Evolutionary conservation across 257 asterid species (phyloP).

Genomic region (Cinchona pubescens): DNA sequence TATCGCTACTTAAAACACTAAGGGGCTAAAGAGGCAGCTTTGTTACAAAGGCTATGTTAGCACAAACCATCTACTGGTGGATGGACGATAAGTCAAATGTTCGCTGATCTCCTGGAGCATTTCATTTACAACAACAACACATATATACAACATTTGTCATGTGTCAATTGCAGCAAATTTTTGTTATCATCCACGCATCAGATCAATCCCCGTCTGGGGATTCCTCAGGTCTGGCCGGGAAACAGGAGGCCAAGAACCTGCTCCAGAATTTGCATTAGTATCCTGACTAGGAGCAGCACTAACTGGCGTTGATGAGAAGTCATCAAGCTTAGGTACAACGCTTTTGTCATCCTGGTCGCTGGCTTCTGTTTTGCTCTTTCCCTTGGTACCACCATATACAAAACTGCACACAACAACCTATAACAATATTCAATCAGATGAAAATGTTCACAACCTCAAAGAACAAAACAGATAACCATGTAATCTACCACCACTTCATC

Average conservation of each 20-base stretch:
- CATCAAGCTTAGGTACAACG: constrained; percentile 29
- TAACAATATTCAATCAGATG: neutral
- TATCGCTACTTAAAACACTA: constrained; percentile 33
- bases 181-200: constrained; percentile 65
- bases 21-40: constrained; percentile 16
- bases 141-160: constrained; percentile 47
- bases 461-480: neutral
- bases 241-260: constrained; percentile 56
- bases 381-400: constrained; percentile 62
- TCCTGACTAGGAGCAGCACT: constrained; percentile 36
- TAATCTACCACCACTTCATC: neutral
- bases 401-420: constrained; percentile 88
- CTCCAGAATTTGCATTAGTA: constrained; percentile 39
- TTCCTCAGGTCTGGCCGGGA: constrained; percentile 45
- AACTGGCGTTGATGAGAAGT: constrained; percentile 37
- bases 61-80: constrained; percentile 32
- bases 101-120: constrained; percentile 26
- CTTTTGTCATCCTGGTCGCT: constrained; percentile 36
- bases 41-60: constrained; percentile 41
- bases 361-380: constrained; percentile 46
- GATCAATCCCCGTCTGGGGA: constrained; percentile 69
- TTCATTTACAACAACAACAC: constrained; percentile 73
- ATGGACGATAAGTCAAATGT: constrained; percentile 4
- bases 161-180: constrained; percentile 35
- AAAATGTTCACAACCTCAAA: neutral